Evolutionary conservation across 345 rosid species (phyloP).

Genomic region (Eucalyptus camaldulensis): DNA sequence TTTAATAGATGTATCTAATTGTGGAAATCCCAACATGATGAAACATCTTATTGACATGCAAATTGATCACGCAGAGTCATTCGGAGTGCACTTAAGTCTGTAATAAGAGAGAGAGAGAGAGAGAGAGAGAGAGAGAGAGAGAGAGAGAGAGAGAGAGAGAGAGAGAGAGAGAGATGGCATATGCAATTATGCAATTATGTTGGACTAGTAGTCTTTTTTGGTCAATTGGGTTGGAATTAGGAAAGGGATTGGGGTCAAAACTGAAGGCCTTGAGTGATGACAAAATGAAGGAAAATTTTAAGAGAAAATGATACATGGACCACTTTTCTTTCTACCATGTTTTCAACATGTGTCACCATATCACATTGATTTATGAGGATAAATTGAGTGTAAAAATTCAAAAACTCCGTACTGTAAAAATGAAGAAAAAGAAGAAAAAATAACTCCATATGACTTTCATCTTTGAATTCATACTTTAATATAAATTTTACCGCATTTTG

Average conservation of each 20-base stretch:
- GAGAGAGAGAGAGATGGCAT: too few relatives aligned
- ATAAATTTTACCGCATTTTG: background rate
- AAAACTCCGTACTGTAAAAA: too few relatives aligned
- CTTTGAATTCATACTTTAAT: too few relatives aligned
- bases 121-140: too few relatives aligned
- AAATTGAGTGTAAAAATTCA: background rate
- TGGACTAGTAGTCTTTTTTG: too few relatives aligned
- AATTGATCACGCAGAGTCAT: background rate
- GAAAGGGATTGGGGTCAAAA: background rate
- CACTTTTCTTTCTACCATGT: background rate
- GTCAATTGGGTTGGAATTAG: background rate
- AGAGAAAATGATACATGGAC: background rate
- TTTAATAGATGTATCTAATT: too few relatives aligned
- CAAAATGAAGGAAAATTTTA: background rate
- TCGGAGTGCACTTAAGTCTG: background rate
- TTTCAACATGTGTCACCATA: background rate
- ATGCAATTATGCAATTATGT: too few relatives aligned
- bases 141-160: too few relatives aligned
- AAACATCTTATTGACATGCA: too few relatives aligned
- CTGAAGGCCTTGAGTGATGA: background rate
- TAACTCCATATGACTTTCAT: background rate
- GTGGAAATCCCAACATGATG: too few relatives aligned
- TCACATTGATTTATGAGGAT: background rate
- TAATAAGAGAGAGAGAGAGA: too few relatives aligned
- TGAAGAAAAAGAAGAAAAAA: too few relatives aligned